Percentiles rank a stretch among this genome's conserved stretches.
Conservation (phyloP, 2,329 filamentous ascomycete species). For the Aspergillus uvarum region DNA sequence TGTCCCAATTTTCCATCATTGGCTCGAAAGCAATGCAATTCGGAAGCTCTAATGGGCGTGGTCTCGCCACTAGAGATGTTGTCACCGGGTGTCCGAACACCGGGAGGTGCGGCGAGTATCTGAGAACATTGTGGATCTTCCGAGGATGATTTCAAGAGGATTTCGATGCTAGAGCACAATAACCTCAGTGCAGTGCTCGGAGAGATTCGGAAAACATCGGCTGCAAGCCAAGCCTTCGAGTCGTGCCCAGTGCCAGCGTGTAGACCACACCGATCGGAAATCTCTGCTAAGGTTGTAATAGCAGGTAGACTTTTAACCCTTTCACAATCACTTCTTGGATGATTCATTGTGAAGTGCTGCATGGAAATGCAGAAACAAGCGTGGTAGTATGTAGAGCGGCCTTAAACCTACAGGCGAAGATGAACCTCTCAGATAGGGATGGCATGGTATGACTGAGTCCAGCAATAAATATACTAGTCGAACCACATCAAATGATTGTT, state of each 20-base stretch:
- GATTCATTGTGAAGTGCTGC: conserved; percentile 25
- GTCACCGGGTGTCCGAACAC: conserved; percentile 44
- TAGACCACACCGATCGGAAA: not conserved
- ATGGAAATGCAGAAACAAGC: conserved; percentile 9
- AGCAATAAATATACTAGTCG: conserved; percentile 4
- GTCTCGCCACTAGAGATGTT: conserved; percentile 23
- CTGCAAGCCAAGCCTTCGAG: not conserved
- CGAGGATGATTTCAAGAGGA: conserved; percentile 48
- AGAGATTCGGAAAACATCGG: conserved; percentile 63
- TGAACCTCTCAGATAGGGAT: conserved; percentile 25
- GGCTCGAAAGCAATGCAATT: conserved; percentile 37
- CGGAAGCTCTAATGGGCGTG: conserved; percentile 28
- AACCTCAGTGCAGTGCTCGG: conserved; percentile 75
- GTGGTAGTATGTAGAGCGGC: conserved; percentile 19
- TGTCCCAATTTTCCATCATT: conserved; percentile 58
- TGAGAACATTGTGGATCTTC: conserved; percentile 54
- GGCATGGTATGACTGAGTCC: conserved; percentile 35
- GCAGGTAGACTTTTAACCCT: not conserved
- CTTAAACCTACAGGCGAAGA: conserved; percentile 30
- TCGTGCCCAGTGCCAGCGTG: conserved; percentile 2
- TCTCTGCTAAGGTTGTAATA: conserved; percentile 1
- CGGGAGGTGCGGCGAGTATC: conserved; percentile 45
- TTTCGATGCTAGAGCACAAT: conserved; percentile 69
- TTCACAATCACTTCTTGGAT: not conserved
- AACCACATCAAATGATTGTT: conserved; percentile 2